Evolutionary conservation across 164 flowering plant species (phyloP), one percentile per base, ranked within the genome.

Genomic region (Vitis riparia): DNA sequence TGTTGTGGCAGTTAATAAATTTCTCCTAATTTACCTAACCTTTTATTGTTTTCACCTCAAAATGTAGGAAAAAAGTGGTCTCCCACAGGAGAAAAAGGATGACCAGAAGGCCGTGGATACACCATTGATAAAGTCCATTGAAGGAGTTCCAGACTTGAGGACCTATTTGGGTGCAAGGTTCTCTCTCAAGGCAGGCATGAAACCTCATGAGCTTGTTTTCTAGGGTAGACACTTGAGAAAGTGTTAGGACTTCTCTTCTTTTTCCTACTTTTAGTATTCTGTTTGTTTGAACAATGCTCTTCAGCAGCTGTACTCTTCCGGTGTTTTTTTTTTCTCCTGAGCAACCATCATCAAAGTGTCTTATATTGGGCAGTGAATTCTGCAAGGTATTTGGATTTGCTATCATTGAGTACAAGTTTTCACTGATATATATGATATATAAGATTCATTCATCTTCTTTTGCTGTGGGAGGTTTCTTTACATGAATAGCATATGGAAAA

Each of bases 121-220:
- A 0, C 63, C 70, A 8, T 76, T 91, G 79, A 66, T 86, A 14
- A 87, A 83, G 69, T 53, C 82, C 70, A 85, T 89, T 75, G 90
- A 87, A 59, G 82, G 72, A 8, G 88, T 87, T 19, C 80, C 89
- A 3, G 91, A 91, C 51, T 73, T 91, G 83, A 89, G 84, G 84
- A 67, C 87, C 14, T 91, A 91, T 68, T 60, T 91, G 68, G 84
- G 78, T 27, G 86, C 93, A 1, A 84, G 93, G 68, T 91, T 91
- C n/a, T 86, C 92, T 11, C 81, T 88, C 11, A 88, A 76, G 81
- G 78, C 89, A 29, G 90, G 93, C 82, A 88, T 86, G 93, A 90
- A 90, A 71, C 96, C 96, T 47, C 96, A 88, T 76, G 90, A 87
- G 77, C 23, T 17, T 23, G 23, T 32, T n/a, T 10, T 12, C 15